These are phyloP conservation scores for Drechslerella coelobrocha DNA, from an alignment of 2,329 filamentous ascomycete species.

Conservation along the genomic window DNA sequence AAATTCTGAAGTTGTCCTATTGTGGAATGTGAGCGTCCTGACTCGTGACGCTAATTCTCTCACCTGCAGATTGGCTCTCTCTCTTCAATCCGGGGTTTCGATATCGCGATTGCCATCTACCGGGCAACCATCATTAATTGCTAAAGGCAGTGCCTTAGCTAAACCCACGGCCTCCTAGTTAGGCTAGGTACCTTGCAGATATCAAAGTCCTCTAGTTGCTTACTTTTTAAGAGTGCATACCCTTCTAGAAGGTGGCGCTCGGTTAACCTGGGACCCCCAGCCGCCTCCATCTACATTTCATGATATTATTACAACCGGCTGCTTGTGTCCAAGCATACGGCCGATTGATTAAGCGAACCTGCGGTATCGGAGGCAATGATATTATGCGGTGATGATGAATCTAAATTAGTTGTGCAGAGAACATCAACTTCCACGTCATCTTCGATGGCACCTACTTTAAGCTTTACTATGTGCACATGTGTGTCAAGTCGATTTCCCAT, in stretches of 20 bases:
- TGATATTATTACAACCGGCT: neutral
- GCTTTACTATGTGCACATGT: too few species aligned
- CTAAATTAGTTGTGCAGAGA: too few species aligned
- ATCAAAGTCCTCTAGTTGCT: constrained; percentile 2
- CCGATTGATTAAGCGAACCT: neutral
- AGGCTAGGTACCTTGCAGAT: neutral
- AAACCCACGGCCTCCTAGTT: constrained; percentile 3
- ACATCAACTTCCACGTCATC: too few species aligned
- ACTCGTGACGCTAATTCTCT: constrained; percentile 10
- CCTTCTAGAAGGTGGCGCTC: constrained; percentile 41
- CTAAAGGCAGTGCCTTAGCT: neutral
- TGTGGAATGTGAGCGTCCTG: constrained; percentile 9
- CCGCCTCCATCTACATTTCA: too few species aligned
- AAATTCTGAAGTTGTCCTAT: neutral
- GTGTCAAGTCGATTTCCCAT: too few species aligned
- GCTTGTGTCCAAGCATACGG: too few species aligned
- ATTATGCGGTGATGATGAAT: too few species aligned
- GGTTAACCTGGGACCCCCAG: too few species aligned
- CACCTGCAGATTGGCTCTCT: neutral
- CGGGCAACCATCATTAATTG: neutral
- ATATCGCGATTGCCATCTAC: constrained; percentile 31
- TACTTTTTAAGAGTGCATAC: constrained; percentile 11
- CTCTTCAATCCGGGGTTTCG: constrained; percentile 31
- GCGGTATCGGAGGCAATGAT: neutral
- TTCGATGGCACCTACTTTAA: too few species aligned